Conservation (phyloP, 257 asterid genomes). For the Plantago ovata region DNA sequence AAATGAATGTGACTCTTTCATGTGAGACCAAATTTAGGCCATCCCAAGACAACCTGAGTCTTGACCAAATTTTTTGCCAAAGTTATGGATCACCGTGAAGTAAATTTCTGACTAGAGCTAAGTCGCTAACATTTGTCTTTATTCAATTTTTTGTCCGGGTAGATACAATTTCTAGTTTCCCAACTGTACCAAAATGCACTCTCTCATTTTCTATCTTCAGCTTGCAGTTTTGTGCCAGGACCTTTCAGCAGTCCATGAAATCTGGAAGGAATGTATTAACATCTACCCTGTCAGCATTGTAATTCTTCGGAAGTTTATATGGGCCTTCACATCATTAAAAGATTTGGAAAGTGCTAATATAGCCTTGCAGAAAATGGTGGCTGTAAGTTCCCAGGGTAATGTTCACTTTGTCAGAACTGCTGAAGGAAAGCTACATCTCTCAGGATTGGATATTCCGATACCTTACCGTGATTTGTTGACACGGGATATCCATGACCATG, state of each 20-base stretch:
- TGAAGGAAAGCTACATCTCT: conserved; percentile 43
- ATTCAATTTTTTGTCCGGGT: conserved; percentile 1
- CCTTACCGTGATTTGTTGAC: conserved; percentile 37
- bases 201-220: conserved; percentile 51
- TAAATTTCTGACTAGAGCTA: not conserved
- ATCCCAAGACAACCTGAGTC: too few species aligned
- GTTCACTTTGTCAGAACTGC: conserved; percentile 33
- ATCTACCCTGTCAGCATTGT: conserved; percentile 45
- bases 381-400: conserved; percentile 34
- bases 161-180: conserved; percentile 22
- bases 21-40: too few species aligned
- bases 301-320: conserved; percentile 59
- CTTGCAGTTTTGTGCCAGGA: conserved; percentile 83
- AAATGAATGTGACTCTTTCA: too few species aligned
- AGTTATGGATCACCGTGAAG: too few species aligned
- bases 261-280: conserved; percentile 72
- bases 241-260: conserved; percentile 55
- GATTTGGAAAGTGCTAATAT: conserved; percentile 72
- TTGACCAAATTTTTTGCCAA: too few species aligned
- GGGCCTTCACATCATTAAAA: conserved; percentile 64
- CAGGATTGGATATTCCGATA: conserved; percentile 62
- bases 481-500: conserved; percentile 23
- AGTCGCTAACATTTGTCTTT: not conserved
- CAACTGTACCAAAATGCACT: not conserved
- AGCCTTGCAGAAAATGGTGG: conserved; percentile 70